Percentiles rank a stretch among this genome's conserved stretches.
Evolutionary conservation across 805 yeast species (phyloP).

Genomic region (Candida montana): DNA sequence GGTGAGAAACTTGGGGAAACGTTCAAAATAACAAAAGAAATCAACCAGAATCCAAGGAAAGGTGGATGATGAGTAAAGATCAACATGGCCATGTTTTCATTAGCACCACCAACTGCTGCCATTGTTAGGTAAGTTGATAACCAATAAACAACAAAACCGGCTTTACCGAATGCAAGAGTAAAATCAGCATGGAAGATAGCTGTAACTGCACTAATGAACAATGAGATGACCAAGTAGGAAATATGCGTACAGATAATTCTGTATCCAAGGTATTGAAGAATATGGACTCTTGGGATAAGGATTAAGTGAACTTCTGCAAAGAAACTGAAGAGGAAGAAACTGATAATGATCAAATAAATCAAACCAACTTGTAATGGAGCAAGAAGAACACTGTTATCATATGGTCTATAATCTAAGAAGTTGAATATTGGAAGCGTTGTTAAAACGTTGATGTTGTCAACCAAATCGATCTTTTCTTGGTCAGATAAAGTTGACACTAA

Average conservation of each 20-base stretch:
- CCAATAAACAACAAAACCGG: conserved; percentile 76
- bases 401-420: conserved; percentile 45
- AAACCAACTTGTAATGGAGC: conserved; percentile 76
- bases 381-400: conserved; percentile 40
- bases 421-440: conserved; percentile 33
- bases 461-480: conserved; percentile 21
- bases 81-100: conserved; percentile 57
- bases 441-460: conserved; percentile 20
- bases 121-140: conserved; percentile 59
- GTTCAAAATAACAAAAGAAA: conserved; percentile 64
- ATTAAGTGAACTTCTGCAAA: conserved; percentile 48
- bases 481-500: conserved; percentile 27
- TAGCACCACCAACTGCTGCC: conserved; percentile 73
- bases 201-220: conserved; percentile 54
- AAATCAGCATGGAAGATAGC: conserved; percentile 65
- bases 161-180: conserved; percentile 51
- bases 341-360: conserved; percentile 62
- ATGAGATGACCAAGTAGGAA: conserved; percentile 51
- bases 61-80: conserved; percentile 55
- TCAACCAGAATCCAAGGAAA: conserved; percentile 62
- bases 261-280: conserved; percentile 44
- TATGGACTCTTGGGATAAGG: conserved; percentile 41
- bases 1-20: conserved; percentile 67
- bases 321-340: conserved; percentile 66
- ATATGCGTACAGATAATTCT: conserved; percentile 45